Evolutionary conservation across 2,329 filamentous ascomycete species (phyloP), one percentile per base, ranked within the genome.

Genomic region (Sarocladium kiliense): DNA sequence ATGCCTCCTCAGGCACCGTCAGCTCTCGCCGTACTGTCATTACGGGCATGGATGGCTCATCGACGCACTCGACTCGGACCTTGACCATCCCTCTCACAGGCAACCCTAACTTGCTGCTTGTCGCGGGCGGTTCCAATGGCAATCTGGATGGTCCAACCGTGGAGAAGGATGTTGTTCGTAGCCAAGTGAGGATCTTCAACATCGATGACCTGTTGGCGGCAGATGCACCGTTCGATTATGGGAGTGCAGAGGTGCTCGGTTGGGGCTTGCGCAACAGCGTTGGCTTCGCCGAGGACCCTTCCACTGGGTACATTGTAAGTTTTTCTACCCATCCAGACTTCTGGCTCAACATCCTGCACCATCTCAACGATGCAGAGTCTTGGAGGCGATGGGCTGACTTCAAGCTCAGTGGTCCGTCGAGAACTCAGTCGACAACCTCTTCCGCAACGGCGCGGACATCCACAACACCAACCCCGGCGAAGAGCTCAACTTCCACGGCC

Each of bases 191-290:
- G 60, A 78, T 77, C 2, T 71, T 72, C 53, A 60, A 62, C 6
- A 60, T 75, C 2, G 55, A 60, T 42, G 58, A 66, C 42, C 56
- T 74, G 25, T 42, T 70, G 55, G 39, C 56, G 6, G 25, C 59
- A 6, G 55, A 51, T 2, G 60, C 49, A 23, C 49, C 66, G 3
- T 58, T 56, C 58, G 66, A 77, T 50, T 79, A 76, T 53, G 62
- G 72, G 70, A 57, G 79, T 16, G 78, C 77, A 12, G 61, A 61
- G 6, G 59, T 76, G 3, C 63, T 80, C 3, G 78, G 84, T 16
- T 89, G 85, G 85, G 86, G 87, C 18, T 73, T 90, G 25, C 76
- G 86, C 26, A 90, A 90, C 67, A 82, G 81, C 2, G 85, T 89
- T 2, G 86, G 86, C 14, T 69, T 89, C 3, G 84, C 75, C 26